Conservation (phyloP, 1,139 yeast genomes). For the Citeromyces hawaiiensis region DNA sequence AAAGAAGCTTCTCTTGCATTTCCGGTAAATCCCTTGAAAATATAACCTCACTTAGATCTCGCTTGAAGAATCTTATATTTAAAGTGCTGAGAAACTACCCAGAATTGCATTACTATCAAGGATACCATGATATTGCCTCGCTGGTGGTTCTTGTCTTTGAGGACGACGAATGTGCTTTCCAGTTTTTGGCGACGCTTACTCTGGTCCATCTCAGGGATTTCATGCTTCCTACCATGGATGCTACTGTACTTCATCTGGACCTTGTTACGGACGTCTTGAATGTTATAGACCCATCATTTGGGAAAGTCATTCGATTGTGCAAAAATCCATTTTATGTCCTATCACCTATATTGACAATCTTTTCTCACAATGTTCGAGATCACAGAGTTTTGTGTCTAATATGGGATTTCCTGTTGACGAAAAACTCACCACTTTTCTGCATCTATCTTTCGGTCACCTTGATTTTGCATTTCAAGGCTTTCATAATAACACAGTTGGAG, state of each 20-base stretch:
- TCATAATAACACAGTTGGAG: constrained; percentile 21
- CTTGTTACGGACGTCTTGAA: constrained; percentile 52
- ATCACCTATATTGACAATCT: constrained; percentile 66
- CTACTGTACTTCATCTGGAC: constrained; percentile 51
- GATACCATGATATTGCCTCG: constrained; percentile 80
- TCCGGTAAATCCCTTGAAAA: constrained; percentile 13
- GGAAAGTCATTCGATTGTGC: constrained; percentile 28
- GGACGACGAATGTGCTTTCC: constrained; percentile 26
- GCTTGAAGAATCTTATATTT: constrained; percentile 34
- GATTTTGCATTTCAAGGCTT: constrained; percentile 25
- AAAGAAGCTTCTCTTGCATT: constrained; percentile 45
- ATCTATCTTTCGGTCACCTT: constrained; percentile 48
- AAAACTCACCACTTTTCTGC: constrained; percentile 23
- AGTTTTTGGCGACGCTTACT: constrained; percentile 43
- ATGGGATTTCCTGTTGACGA: constrained; percentile 51
- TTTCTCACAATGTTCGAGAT: constrained; percentile 56
- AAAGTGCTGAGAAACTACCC: constrained; percentile 51
- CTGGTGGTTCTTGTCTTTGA: constrained; percentile 43
- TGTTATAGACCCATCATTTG: constrained; percentile 35
- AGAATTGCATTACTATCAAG: constrained; percentile 69
- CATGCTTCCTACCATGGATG: constrained; percentile 59
- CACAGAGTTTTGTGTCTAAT: constrained; percentile 35
- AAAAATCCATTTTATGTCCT: constrained; percentile 47
- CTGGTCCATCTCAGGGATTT: constrained; percentile 65
- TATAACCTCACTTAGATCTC: constrained; percentile 17